Evolutionary conservation across 2,329 filamentous ascomycete species (phyloP), one percentile per base, ranked within the genome.

Genomic region (Cordyceps tenuipes): DNA sequence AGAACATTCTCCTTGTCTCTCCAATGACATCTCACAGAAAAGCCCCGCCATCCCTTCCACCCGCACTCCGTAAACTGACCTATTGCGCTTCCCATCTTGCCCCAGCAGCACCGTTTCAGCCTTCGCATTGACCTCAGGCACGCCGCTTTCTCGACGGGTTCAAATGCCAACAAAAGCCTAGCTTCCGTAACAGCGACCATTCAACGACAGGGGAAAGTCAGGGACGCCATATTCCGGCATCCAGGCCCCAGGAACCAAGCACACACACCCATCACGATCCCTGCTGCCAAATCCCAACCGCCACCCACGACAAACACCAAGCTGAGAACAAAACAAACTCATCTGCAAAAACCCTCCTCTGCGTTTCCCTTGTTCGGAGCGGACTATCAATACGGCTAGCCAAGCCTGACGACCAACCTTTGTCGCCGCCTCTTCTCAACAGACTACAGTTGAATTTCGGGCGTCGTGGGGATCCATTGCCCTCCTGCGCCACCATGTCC

Each of bases 121-220:
- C 50, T 43, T 60, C 57, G 57, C 57, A 55, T 54, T 60, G 57
- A 60, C 57, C 56, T 58, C 56, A 21, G 47, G n/a, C 34, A 47
- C 56, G 56, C 56, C 56, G n/a, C 43, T 29, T 29, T 29, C 29
- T 41, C 21, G 46, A 58, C 21, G 23, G 23, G 23, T 58, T 50
- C 8, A 21, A 50, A 43, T 57, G 34, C 46, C 21, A 43, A 43
- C 54, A 17, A 54, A 17, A 21, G 21, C 44, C 57, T 26, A 26
- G 19, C 21, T 10, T 21, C 12, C 13, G 9, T 10, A 15, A 12
- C n/a, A 17, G 19, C 23, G 12, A 29, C 21, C 43, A 46, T n/a
- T 23, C n/a, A 19, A 54, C 23, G 10, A 54, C 51, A 47, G 44
- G 31, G 44, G 29, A 29, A 34, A 26, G 15, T 9, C 19, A 31